These are phyloP conservation scores for Talaromyces marneffei DNA, from an alignment of 2,329 filamentous ascomycete genomes.

Conservation along the genomic window DNA sequence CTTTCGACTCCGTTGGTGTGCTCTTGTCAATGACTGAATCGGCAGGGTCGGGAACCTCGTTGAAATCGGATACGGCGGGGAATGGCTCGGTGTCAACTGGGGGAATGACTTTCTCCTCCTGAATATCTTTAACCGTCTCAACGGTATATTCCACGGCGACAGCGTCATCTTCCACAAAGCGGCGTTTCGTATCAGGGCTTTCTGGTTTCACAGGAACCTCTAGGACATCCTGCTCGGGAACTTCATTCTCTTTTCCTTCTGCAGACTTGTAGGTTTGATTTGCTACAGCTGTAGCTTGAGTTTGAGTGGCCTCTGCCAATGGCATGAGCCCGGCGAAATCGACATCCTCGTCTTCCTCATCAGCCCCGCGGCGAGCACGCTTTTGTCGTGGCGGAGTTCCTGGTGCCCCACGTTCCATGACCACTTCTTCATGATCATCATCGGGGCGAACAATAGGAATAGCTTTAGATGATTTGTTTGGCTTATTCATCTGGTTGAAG, in stretches of 20 bases:
- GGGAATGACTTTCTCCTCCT: neutral
- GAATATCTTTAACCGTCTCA: neutral
- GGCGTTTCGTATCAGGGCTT: constrained; percentile 13
- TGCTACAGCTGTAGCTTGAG: constrained; percentile 21
- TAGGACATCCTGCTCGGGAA: constrained; percentile 29
- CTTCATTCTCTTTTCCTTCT: constrained; percentile 33
- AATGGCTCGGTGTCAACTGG: constrained; percentile 7
- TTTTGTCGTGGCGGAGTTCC: constrained; percentile 68
- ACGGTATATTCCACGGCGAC: constrained; percentile 8
- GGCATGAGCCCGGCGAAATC: constrained; percentile 57
- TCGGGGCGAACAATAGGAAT: constrained; percentile 71
- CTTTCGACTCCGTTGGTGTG: neutral
- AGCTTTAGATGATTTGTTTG: constrained; percentile 70
- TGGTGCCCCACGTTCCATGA: constrained; percentile 45
- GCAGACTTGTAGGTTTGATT: constrained; percentile 22
- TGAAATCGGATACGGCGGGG: neutral
- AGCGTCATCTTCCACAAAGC: constrained; percentile 23
- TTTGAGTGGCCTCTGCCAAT: constrained; percentile 28
- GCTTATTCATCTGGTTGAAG: constrained; percentile 57
- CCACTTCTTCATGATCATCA: constrained; percentile 49
- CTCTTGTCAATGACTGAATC: constrained; percentile 8
- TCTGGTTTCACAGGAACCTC: constrained; percentile 26
- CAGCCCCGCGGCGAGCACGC: constrained; percentile 60
- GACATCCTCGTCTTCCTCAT: constrained; percentile 66
- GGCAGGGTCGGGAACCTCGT: neutral